phyloP scores from a whole-genome alignment of 2,329 filamentous ascomycete genomes.

The Pseudopyricularia javanii region DNA sequence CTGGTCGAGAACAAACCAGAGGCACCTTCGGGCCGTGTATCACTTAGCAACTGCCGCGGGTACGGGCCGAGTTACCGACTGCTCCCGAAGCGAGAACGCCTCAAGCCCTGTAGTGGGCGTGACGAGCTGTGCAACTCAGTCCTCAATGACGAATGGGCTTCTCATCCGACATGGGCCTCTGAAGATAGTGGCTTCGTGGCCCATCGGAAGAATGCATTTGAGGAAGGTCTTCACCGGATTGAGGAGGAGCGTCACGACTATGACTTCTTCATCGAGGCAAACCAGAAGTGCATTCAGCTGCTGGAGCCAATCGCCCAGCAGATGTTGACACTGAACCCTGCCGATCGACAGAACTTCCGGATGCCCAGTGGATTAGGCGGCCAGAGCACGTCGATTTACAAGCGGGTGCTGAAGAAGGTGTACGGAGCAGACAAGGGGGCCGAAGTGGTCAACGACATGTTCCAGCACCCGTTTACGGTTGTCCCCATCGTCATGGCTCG shows the following conservation, averaged over 20 bases:
- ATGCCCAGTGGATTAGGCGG: constrained; percentile 78
- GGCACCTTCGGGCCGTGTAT: constrained; percentile 69
- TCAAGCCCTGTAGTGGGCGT: constrained; percentile 84
- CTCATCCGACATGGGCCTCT: constrained; percentile 96
- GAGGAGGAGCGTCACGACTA: constrained; percentile 98
- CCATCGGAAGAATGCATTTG: constrained; percentile 90
- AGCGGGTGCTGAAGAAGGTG: constrained; percentile 93
- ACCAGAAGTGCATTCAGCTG: constrained; percentile 87
- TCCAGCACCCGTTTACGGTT: constrained; percentile 70
- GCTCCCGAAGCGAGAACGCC: constrained; percentile 77
- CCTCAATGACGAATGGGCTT: constrained; percentile 96
- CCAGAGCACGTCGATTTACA: constrained; percentile 92
- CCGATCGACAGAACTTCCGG: constrained; percentile 62
- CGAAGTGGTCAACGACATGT: constrained; percentile 79
- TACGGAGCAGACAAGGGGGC: constrained; percentile 77
- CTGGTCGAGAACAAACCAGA: constrained; percentile 67
- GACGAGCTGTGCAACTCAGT: constrained; percentile 91
- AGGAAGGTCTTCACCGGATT: constrained; percentile 88
- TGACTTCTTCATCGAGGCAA: constrained; percentile 95
- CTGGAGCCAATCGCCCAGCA: constrained; percentile 89
- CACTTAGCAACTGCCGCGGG: constrained; percentile 89
- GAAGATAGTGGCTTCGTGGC: constrained; percentile 97
- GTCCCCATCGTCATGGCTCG: constrained; percentile 80
- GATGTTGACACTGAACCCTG: constrained; percentile 65
- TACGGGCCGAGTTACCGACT: constrained; percentile 91